Evolutionary conservation across 305 asterid genomes (phyloP), one percentile per base, ranked within the genome.

Genomic region (Euphrasia arctica): DNA sequence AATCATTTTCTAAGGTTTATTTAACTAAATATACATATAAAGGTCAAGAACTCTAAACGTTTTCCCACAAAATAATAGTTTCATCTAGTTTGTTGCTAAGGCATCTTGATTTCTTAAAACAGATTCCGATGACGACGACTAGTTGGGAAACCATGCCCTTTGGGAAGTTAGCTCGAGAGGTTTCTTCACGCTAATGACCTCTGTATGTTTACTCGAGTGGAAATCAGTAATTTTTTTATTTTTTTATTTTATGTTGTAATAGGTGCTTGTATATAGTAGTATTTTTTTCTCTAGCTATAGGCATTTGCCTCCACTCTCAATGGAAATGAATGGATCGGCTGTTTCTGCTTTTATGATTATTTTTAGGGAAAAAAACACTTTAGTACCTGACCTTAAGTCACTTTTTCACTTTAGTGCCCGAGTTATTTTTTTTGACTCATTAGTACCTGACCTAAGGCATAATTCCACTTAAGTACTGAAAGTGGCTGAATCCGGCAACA

Each of bases 111-210:
- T 57, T 56, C 15, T 70, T 9, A 1, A 12, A 27, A 68, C 96
- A 88, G 96, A 88, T 74, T 83, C 91, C 1, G 95, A 87, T 72
- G 95, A 79, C 13, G 93, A 88, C 2, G 87, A 88, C 49, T 88
- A 83, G 78, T 60, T 18, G 64, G 78, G 9, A 70, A 61, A 65
- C 32, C 52, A 34, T 48, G 63, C 49, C 61, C 69, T 42, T 61
- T n/a, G 48, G 36, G 73, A 77, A 13, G 75, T 60, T 42, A 27
- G 34, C 58, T 41, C 51, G 42, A 36, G 51, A 63, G 58, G 63
- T 56, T 15, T 63, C 62, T 64, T 43, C 68, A 63, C 67, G 60
- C 55, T 29, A 66, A 36, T 66, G 57, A 36, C 70, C 68, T 7
- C 9, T 39, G 43, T 1, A 39, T 66, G 73, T 72, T 62, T 25